These are phyloP conservation scores for Trichocladium uniseriatum DNA, from an alignment of 495 filamentous ascomycete species.

Conservation along the genomic window DNA sequence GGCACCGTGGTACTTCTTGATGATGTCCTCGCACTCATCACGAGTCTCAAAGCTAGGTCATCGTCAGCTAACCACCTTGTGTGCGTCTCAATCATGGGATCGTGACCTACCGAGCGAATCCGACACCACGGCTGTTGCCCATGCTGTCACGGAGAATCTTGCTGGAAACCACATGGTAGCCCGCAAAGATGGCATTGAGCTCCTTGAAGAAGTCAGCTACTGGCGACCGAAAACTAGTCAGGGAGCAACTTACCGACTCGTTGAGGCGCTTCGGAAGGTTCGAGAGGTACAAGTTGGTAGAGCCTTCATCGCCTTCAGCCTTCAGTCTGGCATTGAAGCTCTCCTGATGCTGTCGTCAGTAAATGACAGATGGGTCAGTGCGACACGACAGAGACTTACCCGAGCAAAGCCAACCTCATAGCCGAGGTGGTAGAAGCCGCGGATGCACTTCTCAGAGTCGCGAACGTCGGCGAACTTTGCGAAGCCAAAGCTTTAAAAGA, in stretches of 20 bases:
- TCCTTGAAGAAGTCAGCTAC: slow-evolving; percentile 40
- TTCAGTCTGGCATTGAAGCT: slow-evolving; percentile 95
- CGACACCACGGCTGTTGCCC: slow-evolving; percentile 90
- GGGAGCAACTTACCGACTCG: slow-evolving; percentile 55
- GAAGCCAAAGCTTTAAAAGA: slow-evolving; percentile 76
- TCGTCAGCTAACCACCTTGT: slow-evolving; percentile 17
- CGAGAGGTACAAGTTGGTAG: slow-evolving; percentile 94
- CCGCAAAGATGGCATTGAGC: slow-evolving; percentile 67
- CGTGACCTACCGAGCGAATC: slow-evolving; percentile 76
- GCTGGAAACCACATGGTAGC: slow-evolving; percentile 76
- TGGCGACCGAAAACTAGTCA: not conserved
- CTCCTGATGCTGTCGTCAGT: slow-evolving; percentile 46
- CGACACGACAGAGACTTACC: slow-evolving; percentile 36
- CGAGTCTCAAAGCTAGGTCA: slow-evolving; percentile 68
- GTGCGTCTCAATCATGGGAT: not conserved
- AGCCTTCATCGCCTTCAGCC: slow-evolving; percentile 71
- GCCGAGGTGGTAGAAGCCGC: slow-evolving; percentile 83
- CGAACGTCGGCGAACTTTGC: slow-evolving; percentile 82
- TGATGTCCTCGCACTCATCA: slow-evolving; percentile 76
- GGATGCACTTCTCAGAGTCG: slow-evolving; percentile 90
- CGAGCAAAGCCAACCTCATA: slow-evolving; percentile 96
- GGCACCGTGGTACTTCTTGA: slow-evolving; percentile 69
- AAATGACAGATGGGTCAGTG: not conserved
- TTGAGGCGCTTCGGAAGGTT: slow-evolving; percentile 86
- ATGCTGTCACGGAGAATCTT: slow-evolving; percentile 85